Base-by-base conservation (phyloP, 2,329 filamentous ascomycete species). In the Apiospora marii region DNA sequence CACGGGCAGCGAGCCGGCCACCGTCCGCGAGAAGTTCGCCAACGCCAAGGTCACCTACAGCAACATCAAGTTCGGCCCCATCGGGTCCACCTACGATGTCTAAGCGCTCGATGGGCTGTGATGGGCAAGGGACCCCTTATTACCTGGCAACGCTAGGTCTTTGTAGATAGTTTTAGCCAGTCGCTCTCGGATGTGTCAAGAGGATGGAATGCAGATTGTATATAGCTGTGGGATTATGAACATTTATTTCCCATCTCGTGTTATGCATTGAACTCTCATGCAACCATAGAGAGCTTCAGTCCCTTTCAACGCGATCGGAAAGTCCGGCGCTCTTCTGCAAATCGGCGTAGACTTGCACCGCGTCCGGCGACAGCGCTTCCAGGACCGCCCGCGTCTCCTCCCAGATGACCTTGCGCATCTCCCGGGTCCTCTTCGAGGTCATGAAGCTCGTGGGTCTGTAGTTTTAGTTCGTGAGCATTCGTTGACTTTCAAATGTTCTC, bases 31-130 rank as follows among this genome's bases (percentile, higher is more conserved):
- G 12, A 76, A 79, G 51, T 74, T 77, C 49, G 79, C 83, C 16
- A 79, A 81, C 74, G 79, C 85, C 72, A 81, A 80, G 72, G 84
- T 87, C 46, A 80, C 80, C 30, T 87, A 81, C 79, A 86, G 83
- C 67, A 86, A 86, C 81, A 84, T 87, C 80, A 85, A 83, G 80
- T 80, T 84, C 73, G 85, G 85, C 12, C 81, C 84, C 43, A 82
- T 87, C 75, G 82, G 82, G 73, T 85, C 82, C 14, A 87, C 85
- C 70, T 86, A 75, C 70, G 53, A 61, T n/a, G 48, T 70, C 41
- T 72, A 67, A 4, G 27, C 27, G 27, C 27, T n/a, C n/a, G n/a
- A n/a, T n/a, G n/a, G 51, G 43, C 7, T 14, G 34, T 12, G 2
- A n/a, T n/a, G 46, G 10, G 24, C 10, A 19, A 13, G 19, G n/a